A percentile compares a stretch with the other conserved stretches of the same genome.
Conservation (phyloP, 495 filamentous ascomycete genomes). For the Thermothielavioides terrestris region DNA sequence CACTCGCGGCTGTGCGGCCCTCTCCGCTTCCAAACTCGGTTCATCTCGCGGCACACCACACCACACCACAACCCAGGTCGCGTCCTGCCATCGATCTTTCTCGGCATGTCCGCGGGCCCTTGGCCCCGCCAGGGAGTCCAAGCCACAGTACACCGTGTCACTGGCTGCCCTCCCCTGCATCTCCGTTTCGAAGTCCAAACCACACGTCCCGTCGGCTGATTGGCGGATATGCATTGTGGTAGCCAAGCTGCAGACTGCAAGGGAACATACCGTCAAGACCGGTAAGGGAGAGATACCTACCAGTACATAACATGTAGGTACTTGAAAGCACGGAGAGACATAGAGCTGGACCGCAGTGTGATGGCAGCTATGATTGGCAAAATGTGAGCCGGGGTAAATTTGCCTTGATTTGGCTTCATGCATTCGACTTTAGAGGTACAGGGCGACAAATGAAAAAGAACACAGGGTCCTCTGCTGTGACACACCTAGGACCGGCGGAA, state of each 20-base stretch:
- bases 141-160: too few species aligned
- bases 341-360: background rate
- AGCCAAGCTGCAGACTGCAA: background rate
- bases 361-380: constrained; percentile 7
- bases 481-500: background rate
- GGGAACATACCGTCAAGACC: background rate
- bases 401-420: constrained; percentile 18
- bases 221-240: background rate
- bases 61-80: background rate
- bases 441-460: constrained; percentile 19
- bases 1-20: too few species aligned
- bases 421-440: constrained; percentile 18
- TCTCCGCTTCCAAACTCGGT: too few species aligned
- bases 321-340: too few species aligned
- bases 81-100: background rate
- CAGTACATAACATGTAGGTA: too few species aligned
- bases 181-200: background rate
- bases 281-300: background rate
- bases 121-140: too few species aligned
- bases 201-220: background rate
- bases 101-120: background rate
- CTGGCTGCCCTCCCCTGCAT: too few species aligned
- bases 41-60: background rate
- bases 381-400: constrained; percentile 9
- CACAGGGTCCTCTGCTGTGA: constrained; percentile 8